Base-by-base conservation (phyloP, 2,329 filamentous ascomycete species). In the Colletotrichum limetticola region DNA sequence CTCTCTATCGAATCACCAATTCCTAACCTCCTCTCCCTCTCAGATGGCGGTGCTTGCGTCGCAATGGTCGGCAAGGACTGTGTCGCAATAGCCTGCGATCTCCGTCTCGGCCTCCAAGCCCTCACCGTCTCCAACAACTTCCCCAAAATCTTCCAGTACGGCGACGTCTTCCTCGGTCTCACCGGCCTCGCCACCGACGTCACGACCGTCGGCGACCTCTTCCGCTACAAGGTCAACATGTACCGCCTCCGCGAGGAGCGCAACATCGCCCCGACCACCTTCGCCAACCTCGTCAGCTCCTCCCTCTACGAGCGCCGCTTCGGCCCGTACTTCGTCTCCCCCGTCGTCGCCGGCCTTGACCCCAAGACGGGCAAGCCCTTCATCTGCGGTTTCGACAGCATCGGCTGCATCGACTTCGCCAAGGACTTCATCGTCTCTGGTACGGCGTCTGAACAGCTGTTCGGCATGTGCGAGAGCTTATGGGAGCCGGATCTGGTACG, bases 151-250 rank as follows among this genome's bases (percentile, higher is more conserved):
- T 98, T 98, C 91, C 92, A 93, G 85, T 98, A 97, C 89, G 95
- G 95, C 81, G 94, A 96, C 80, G 94, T 97, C 79, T 98, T 97
- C 86, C 93, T 99, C 46, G 97, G 97, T 69, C 92, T 99, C 74
- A 98, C 97, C 5, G 97, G 97, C 68, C 94, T 99, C 64, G 97
- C 97, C 74, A 99, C 97, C 78, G 97, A 99, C 83, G 95, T 99
- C 76, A 91, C 91, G 76, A 98, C 96, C 78, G 96, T 99, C 78
- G 94, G 93, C 79, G 96, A 99, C 86, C 93, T 98, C 78, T 97
- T 99, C 91, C 95, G 97, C 82, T 98, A 98, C 92, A 99, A 99
- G 90, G 95, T 97, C 84, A 99, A 99, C 91, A 97, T 99, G 94
- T 99, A 99, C 91, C 94, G 97, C 77, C 91, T 99, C 80, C 94